Conservation (phyloP, 352 stramenopile species). For the Globisporangium apiculatum region DNA sequence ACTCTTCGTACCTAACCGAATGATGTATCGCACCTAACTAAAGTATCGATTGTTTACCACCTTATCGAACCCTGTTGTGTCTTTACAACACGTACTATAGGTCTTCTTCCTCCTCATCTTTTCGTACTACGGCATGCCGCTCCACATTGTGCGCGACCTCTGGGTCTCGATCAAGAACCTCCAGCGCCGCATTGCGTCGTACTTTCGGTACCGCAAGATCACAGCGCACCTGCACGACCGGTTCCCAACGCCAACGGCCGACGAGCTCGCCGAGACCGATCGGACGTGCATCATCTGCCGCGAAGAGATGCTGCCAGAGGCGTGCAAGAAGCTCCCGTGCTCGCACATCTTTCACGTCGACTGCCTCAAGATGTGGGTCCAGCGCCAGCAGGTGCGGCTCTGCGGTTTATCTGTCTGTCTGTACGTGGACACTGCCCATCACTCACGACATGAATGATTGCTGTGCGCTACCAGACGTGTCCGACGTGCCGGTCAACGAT, state of each 20-base stretch:
- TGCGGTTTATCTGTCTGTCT: background rate
- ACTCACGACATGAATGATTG: background rate
- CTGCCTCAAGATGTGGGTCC: slow-evolving; percentile 98
- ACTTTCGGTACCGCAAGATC: slow-evolving; percentile 92
- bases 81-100: slow-evolving; percentile 13
- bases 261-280: slow-evolving; percentile 92
- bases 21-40: background rate
- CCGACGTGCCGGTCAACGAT: slow-evolving; percentile 96
- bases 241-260: slow-evolving; percentile 91
- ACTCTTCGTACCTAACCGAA: no score
- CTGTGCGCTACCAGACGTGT: slow-evolving; percentile 61
- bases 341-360: slow-evolving; percentile 96
- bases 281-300: slow-evolving; percentile 96
- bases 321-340: slow-evolving; percentile 95
- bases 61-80: background rate
- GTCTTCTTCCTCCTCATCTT: slow-evolving; percentile 98
- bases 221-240: slow-evolving; percentile 94
- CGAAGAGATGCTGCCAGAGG: slow-evolving; percentile 86
- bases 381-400: slow-evolving; percentile 89
- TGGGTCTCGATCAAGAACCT: slow-evolving; percentile 91
- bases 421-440: no score
- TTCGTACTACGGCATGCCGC: slow-evolving; percentile 95
- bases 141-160: slow-evolving; percentile 97
- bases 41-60: background rate
- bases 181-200: slow-evolving; percentile 74